These are phyloP conservation scores for Chaetoscypha palmicola DNA, from an alignment of 2,329 filamentous ascomycete species.

Conservation along the genomic window DNA sequence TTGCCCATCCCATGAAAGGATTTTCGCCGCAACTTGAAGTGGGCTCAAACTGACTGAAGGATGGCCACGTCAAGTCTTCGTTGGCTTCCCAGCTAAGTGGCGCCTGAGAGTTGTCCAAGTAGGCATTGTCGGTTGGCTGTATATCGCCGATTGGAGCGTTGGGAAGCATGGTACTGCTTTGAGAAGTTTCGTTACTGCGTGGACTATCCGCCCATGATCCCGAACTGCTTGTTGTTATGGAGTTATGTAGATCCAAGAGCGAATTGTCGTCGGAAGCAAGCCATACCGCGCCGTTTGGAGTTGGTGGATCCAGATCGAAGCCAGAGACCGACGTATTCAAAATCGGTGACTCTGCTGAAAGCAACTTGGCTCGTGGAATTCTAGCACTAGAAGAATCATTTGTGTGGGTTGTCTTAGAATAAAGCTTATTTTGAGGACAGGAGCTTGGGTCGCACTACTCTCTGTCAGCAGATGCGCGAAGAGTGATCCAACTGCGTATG, in stretches of 20 bases:
- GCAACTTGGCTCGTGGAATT: too few species aligned
- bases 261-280: neutral
- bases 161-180: neutral
- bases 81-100: neutral
- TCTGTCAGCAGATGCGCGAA: too few species aligned
- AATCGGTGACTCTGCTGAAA: too few species aligned
- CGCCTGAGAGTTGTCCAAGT: neutral
- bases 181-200: neutral
- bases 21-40: slow-evolving; percentile 8
- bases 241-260: slow-evolving; percentile 1
- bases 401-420: too few species aligned
- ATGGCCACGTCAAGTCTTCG: neutral
- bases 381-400: too few species aligned
- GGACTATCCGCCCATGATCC: slow-evolving; percentile 7
- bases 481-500: too few species aligned
- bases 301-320: neutral
- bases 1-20: slow-evolving; percentile 19
- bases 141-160: too few species aligned
- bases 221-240: slow-evolving; percentile 4
- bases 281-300: too few species aligned
- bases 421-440: slow-evolving; percentile 17
- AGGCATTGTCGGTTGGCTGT: too few species aligned
- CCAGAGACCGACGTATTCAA: neutral
- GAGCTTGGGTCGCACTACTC: slow-evolving; percentile 12
- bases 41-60: neutral